These are phyloP conservation scores for Umbilicus rupestris DNA, from an alignment of 164 flowering plant genomes.

Conservation along the genomic window DNA sequence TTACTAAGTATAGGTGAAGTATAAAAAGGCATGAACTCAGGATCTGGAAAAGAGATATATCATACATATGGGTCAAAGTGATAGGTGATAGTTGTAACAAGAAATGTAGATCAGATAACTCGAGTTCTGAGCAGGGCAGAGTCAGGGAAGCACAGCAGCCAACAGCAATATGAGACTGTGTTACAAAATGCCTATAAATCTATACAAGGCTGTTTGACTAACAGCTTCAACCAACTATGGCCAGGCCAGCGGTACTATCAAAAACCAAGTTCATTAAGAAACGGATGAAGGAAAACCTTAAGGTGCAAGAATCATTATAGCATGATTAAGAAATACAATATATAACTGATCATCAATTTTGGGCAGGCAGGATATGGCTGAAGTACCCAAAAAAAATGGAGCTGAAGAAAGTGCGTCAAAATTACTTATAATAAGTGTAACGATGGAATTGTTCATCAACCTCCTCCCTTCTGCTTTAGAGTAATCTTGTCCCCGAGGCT, in stretches of 20 bases:
- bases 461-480: constrained; percentile 83
- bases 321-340: neutral
- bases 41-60: neutral
- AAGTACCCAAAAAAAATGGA: neutral
- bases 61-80: constrained; percentile 5
- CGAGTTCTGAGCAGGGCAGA: neutral
- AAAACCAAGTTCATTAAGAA: neutral
- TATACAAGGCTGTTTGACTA: too few species aligned
- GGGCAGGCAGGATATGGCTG: neutral
- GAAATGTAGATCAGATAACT: neutral
- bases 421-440: neutral
- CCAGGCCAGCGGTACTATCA: neutral
- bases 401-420: neutral
- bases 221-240: neutral
- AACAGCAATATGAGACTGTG: neutral
- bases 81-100: neutral
- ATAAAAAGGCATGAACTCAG: neutral
- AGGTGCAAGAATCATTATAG: neutral
- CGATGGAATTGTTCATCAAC: constrained; percentile 10
- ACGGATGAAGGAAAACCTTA: neutral
- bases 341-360: neutral
- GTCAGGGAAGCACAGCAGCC: neutral
- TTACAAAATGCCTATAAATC: neutral
- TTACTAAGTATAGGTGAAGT: constrained; percentile 4
- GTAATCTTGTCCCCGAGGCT: constrained; percentile 98